phyloP scores from a whole-genome alignment of 345 rosid genomes.

The Mangifera indica region DNA sequence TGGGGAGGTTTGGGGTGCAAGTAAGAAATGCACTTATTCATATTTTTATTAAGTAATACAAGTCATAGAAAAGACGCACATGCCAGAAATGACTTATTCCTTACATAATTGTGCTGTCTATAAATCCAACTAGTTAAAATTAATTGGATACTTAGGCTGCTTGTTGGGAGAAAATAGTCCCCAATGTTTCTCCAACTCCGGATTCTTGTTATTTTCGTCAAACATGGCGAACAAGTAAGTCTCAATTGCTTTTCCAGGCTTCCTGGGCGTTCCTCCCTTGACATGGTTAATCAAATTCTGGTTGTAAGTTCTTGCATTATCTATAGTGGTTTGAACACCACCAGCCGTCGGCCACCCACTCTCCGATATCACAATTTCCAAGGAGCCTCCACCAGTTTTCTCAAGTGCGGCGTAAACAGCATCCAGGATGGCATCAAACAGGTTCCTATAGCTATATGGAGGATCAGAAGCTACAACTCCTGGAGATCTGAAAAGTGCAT shows the following conservation, averaged over 20 bases:
- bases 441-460: constrained; percentile 35
- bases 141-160: constrained; percentile 46
- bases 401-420: constrained; percentile 51
- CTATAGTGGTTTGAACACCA: constrained; percentile 43
- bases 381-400: constrained; percentile 45
- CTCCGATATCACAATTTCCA: constrained; percentile 57
- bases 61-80: too few species aligned
- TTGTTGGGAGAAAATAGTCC: constrained; percentile 52
- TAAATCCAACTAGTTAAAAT: constrained; percentile 29
- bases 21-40: too few species aligned
- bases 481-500: constrained; percentile 39
- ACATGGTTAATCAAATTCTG: constrained; percentile 55
- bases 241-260: constrained; percentile 46
- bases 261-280: constrained; percentile 47
- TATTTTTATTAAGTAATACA: too few species aligned
- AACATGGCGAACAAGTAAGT: constrained; percentile 66
- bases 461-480: constrained; percentile 24
- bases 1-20: too few species aligned
- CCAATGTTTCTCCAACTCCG: constrained; percentile 50
- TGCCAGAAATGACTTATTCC: too few species aligned
- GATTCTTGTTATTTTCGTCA: constrained; percentile 51
- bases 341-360: constrained; percentile 66
- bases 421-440: constrained; percentile 57
- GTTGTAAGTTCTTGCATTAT: constrained; percentile 53
- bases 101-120: too few species aligned